These are phyloP conservation scores for Diaporthe sp. DNA, from an alignment of 2,329 filamentous ascomycete genomes.

Conservation along the genomic window DNA sequence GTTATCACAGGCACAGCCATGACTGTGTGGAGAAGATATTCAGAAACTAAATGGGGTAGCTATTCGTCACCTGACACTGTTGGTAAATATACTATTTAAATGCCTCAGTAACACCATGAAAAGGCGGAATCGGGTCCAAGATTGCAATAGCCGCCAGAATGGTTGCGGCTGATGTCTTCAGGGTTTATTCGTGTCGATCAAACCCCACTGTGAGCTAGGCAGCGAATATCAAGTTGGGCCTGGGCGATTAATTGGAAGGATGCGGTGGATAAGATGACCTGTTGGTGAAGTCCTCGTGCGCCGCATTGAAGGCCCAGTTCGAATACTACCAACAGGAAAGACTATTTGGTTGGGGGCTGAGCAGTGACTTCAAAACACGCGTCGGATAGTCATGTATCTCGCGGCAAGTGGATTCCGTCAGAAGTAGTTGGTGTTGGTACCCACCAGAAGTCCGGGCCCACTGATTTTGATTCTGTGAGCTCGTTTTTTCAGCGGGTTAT, in stretches of 20 bases:
- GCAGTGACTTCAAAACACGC: too few species aligned
- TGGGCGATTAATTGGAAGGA: neutral
- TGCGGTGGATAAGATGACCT: neutral
- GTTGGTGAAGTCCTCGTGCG: neutral
- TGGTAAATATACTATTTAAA: neutral
- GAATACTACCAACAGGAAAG: neutral
- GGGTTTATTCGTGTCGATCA: neutral
- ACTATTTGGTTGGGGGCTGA: neutral
- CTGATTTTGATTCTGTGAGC: neutral
- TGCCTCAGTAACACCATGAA: neutral
- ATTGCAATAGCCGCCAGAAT: neutral
- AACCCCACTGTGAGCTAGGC: neutral
- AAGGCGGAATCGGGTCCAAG: neutral
- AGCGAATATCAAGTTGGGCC: neutral
- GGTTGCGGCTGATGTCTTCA: neutral
- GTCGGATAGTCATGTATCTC: neutral
- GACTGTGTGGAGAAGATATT: neutral
- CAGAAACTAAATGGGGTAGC: neutral
- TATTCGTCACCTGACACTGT: neutral
- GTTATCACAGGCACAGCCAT: neutral
- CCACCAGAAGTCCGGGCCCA: neutral
- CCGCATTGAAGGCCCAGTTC: constrained; percentile 1
- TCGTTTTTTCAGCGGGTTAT: neutral
- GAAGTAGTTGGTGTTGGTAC: neutral
- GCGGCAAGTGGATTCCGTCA: neutral